Base-by-base conservation (phyloP, 306 rosid species). In the Cicer bijugum region DNA sequence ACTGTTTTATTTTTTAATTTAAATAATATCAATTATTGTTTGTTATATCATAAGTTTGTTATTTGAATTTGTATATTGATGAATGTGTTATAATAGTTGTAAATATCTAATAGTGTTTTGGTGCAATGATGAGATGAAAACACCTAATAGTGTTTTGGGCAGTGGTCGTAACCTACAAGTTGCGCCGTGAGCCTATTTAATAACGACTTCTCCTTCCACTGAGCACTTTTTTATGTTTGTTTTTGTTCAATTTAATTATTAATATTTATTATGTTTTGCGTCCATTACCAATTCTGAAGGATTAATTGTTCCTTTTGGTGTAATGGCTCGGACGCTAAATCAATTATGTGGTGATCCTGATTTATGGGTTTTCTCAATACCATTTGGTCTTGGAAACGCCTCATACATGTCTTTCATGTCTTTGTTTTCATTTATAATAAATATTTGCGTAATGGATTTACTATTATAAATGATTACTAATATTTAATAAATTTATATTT, bases 351-450 rank as follows among this genome's bases (percentile, higher is more conserved):
- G 98, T 83, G 46, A 89, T 93, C 96, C 97, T 86, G 97, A 91
- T 89, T 80, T 33, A 9, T 89, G 98, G 97, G 12, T 63, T 51
- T 8, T 47, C 11, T 1, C 78, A 23, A 72, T 91, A 46, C 89
- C 96, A 88, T 88, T 76, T 66, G 62, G 81, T 91, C 98, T 82
- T 80, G 98, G 98, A 93, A 91, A 91, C 96, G 83, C 97, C 97
- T 46, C 89, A 17, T 17, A 17, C 19, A 17, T 17, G 19, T n/a
- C n/a, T n/a, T n/a, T n/a, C n/a, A n/a, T n/a, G n/a, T n/a, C 19
- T 17, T 17, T 0, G 1, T 17, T 17, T 20, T 20, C 1, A 20
- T 20, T 20, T 20, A 20, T 20, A 20, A 20, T 1, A 20, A 20
- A 2, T 20, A 20, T 20, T 1, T 20, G 23, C 2, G 23, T 1